phyloP scores from a whole-genome alignment of 1,139 yeast genomes.

The Debaryomyces nepalensis region DNA sequence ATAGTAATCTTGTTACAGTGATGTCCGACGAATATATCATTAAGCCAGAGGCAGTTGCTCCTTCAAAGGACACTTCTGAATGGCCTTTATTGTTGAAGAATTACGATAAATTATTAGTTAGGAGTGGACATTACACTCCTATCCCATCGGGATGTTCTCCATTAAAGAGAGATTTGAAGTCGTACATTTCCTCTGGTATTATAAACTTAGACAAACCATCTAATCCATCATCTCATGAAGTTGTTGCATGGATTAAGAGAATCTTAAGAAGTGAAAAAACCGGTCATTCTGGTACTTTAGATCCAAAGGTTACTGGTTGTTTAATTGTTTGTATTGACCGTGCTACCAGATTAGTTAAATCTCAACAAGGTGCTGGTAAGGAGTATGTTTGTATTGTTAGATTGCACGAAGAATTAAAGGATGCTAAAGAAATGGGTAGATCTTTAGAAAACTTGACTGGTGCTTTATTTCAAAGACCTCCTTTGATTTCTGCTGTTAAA shows the following conservation, averaged over 20 bases:
- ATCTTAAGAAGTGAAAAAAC: slow-evolving; percentile 95
- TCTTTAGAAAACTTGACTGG: slow-evolving; percentile 94
- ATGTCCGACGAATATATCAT: slow-evolving; percentile 75
- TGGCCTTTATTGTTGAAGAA: slow-evolving; percentile 96
- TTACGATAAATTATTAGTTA: slow-evolving; percentile 89
- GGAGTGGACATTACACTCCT: slow-evolving; percentile 97
- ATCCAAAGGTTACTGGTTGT: slow-evolving; percentile 98
- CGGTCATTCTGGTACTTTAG: slow-evolving; percentile 98
- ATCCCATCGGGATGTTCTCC: slow-evolving; percentile 96
- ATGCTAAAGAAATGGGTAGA: slow-evolving; percentile 87
- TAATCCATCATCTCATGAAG: slow-evolving; percentile 97
- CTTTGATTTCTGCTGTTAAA: slow-evolving; percentile 97
- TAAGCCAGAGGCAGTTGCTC: slow-evolving; percentile 85
- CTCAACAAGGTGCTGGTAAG: slow-evolving; percentile 99
- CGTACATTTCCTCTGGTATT: slow-evolving; percentile 92
- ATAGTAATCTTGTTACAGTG: slow-evolving; percentile 19
- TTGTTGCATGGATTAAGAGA: slow-evolving; percentile 98
- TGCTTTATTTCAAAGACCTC: slow-evolving; percentile 99
- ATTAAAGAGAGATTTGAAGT: slow-evolving; percentile 87
- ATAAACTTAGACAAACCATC: slow-evolving; percentile 97
- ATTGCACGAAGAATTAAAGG: slow-evolving; percentile 90
- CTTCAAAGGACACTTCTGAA: slow-evolving; percentile 84
- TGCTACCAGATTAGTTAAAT: slow-evolving; percentile 96
- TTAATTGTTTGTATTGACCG: slow-evolving; percentile 96
- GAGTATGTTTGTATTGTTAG: slow-evolving; percentile 98